A percentile compares a stretch with the other conserved stretches of the same genome.
Conservation (phyloP, 192 early-diverging fungal species). For the Backusella macrospora region DNA sequence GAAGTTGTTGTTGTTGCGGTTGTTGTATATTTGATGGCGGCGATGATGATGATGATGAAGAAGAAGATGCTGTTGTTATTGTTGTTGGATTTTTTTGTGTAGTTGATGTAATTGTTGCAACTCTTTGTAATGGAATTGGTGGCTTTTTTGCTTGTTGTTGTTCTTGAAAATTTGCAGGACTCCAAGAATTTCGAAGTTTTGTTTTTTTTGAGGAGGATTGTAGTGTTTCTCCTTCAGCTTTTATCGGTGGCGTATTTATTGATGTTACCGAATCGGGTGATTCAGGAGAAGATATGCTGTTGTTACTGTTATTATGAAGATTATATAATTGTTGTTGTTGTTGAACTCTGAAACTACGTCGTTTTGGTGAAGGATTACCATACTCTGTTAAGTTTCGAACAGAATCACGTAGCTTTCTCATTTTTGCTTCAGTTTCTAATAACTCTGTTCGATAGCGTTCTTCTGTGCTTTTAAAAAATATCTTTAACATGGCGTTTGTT, state of each 20-base stretch:
- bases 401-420: conserved; percentile 28
- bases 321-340: conserved; percentile 15
- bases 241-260: neutral
- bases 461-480: conserved; percentile 21
- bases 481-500: conserved; percentile 31
- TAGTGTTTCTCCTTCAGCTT: neutral
- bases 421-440: conserved; percentile 38
- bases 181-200: conserved; percentile 10
- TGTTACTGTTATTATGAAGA: conserved; percentile 10
- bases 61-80: neutral
- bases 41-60: neutral
- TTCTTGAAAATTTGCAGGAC: neutral
- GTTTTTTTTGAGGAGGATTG: neutral
- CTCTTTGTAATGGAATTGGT: neutral
- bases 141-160: neutral
- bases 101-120: neutral
- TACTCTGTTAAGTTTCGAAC: conserved; percentile 33
- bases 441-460: conserved; percentile 32
- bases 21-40: neutral
- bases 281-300: conserved; percentile 8
- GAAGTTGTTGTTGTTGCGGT: neutral
- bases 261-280: neutral
- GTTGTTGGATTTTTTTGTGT: neutral
- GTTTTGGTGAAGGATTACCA: conserved; percentile 28
- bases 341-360: conserved; percentile 11